Percentiles rank a stretch among this genome's conserved stretches.
phyloP scores from a whole-genome alignment of 805 yeast genomes.

The Barnettozyma botsteinii region DNA sequence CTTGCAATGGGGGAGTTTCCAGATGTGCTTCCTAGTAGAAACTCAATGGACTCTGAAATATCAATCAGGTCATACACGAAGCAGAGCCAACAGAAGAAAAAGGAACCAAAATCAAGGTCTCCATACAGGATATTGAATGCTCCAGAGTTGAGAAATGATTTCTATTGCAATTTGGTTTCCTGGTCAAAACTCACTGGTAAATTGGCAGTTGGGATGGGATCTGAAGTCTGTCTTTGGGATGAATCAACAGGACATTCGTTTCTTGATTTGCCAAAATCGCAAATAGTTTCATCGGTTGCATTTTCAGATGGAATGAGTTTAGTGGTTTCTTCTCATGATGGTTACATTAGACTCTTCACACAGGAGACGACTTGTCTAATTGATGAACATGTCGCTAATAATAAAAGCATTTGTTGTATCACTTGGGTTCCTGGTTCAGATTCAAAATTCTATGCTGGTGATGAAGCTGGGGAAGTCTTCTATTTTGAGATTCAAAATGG shows the following conservation, averaged over 20 bases:
- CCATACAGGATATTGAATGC: constrained; percentile 58
- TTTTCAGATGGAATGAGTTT: constrained; percentile 44
- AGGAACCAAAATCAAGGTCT: constrained; percentile 29
- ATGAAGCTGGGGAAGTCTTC: constrained; percentile 54
- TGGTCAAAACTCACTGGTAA: constrained; percentile 53
- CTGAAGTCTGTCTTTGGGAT: constrained; percentile 59
- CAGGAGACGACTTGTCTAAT: constrained; percentile 22
- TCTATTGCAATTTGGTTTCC: constrained; percentile 66
- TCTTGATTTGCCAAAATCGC: constrained; percentile 34
- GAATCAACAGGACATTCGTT: constrained; percentile 42
- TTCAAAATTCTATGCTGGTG: constrained; percentile 51
- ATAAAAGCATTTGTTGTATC: constrained; percentile 47
- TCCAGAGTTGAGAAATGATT: constrained; percentile 69
- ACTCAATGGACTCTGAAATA: constrained; percentile 11
- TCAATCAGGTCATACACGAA: constrained; percentile 9
- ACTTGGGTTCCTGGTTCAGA: constrained; percentile 48
- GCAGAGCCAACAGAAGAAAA: constrained; percentile 12
- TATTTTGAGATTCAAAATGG: constrained; percentile 27
- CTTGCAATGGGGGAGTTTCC: constrained; percentile 2
- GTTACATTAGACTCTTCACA: constrained; percentile 43
- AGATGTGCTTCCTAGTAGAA: not conserved
- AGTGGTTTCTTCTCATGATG: constrained; percentile 53
- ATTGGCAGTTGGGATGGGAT: constrained; percentile 63
- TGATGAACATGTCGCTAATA: constrained; percentile 22
- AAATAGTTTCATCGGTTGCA: constrained; percentile 49